Evolutionary conservation across 2,329 filamentous ascomycete genomes (phyloP).

Genomic region (Biscogniauxia mediterranea): DNA sequence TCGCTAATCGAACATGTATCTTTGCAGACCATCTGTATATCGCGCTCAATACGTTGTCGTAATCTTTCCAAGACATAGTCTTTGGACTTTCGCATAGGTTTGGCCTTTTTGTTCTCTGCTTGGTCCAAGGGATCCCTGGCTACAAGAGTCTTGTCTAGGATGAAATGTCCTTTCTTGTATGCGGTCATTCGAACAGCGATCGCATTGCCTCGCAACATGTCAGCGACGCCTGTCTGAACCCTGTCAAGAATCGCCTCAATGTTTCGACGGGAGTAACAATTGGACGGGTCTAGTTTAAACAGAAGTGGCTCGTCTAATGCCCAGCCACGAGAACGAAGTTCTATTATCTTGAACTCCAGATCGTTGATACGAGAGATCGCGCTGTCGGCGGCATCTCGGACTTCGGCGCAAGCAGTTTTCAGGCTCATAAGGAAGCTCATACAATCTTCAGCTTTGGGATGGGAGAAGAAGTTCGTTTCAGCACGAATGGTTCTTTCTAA

Average conservation of each 20-base stretch:
- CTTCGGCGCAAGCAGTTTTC: conserved; percentile 35
- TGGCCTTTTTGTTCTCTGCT: conserved; percentile 31
- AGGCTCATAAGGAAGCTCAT: conserved; percentile 42
- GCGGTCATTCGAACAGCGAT: conserved; percentile 46
- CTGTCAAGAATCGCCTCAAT: conserved; percentile 51
- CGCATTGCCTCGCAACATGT: conserved; percentile 47
- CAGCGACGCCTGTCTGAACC: conserved; percentile 48
- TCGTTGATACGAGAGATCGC: conserved; percentile 44
- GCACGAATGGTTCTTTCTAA: conserved; percentile 43
- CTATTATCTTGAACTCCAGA: conserved; percentile 46
- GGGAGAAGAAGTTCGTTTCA: conserved; percentile 45
- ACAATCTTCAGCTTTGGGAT: conserved; percentile 43
- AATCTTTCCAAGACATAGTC: conserved; percentile 41
- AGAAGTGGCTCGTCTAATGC: conserved; percentile 44
- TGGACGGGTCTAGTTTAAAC: conserved; percentile 42
- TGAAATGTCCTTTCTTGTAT: conserved; percentile 52
- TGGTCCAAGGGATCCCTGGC: conserved; percentile 37
- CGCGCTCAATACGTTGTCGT: conserved; percentile 44
- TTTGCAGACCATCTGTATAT: conserved; percentile 49
- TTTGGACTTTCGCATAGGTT: conserved; percentile 36
- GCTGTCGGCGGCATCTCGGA: conserved; percentile 42
- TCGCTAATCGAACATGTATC: conserved; percentile 49
- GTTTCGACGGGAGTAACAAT: conserved; percentile 43
- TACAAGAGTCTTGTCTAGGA: conserved; percentile 49
- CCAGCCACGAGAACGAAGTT: conserved; percentile 48